Evolutionary conservation across 2,329 filamentous ascomycete genomes (phyloP).

Genomic region (Calonectria fujianensis): DNA sequence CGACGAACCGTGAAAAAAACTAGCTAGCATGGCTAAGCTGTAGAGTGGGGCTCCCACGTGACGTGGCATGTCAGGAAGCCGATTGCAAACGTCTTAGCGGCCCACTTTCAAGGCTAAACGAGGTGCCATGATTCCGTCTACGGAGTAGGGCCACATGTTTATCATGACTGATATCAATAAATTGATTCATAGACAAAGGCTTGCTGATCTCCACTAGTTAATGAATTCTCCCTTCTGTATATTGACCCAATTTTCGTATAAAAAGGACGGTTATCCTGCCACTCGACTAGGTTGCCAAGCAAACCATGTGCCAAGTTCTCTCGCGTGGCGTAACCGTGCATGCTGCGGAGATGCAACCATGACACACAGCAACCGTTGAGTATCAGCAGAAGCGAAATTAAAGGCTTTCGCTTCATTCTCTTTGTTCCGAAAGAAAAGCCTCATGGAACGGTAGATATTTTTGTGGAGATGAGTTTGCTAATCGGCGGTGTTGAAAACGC

Average conservation of each 20-base stretch:
- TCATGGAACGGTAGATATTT: background rate
- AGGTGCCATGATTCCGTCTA: background rate
- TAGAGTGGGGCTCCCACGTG: constrained; percentile 17
- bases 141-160: background rate
- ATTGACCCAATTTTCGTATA: background rate
- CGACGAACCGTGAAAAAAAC: constrained; percentile 26
- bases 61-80: constrained; percentile 12
- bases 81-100: constrained; percentile 14
- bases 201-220: background rate
- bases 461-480: background rate
- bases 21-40: constrained; percentile 24
- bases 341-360: background rate
- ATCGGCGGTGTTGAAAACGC: background rate
- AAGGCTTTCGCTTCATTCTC: background rate
- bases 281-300: background rate
- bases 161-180: background rate
- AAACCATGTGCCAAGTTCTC: background rate
- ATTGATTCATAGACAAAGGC: background rate
- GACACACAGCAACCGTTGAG: background rate
- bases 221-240: background rate
- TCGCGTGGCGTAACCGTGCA: background rate
- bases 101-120: constrained; percentile 28
- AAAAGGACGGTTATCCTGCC: background rate
- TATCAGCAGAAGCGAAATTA: background rate
- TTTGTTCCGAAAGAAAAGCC: background rate